Evolutionary conservation across 345 rosid genomes (phyloP).

Genomic region (Lepidium africanum): DNA sequence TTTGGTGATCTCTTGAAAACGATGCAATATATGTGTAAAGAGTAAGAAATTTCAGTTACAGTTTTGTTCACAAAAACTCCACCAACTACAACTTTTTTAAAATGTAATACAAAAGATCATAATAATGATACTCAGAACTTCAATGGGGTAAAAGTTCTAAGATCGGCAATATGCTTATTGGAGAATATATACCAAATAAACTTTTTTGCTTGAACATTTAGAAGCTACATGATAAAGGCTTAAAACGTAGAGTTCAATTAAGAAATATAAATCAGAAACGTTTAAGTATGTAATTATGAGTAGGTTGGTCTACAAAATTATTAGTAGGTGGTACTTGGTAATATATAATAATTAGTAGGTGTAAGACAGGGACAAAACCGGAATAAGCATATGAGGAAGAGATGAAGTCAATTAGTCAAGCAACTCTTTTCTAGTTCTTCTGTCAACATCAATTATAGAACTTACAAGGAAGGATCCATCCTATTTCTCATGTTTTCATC

Average conservation of each 20-base stretch:
- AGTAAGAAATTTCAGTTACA: not conserved
- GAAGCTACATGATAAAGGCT: not conserved
- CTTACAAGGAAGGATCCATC: not conserved
- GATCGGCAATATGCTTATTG: not conserved
- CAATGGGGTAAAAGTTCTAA: not conserved
- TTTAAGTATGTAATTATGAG: too few species aligned
- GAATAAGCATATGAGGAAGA: not conserved
- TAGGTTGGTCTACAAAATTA: not conserved
- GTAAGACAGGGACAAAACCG: not conserved
- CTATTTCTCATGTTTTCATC: not conserved
- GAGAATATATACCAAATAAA: too few species aligned
- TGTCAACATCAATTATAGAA: slow-evolving; percentile 4
- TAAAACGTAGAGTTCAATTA: not conserved
- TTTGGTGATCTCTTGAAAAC: not conserved
- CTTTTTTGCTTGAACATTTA: not conserved
- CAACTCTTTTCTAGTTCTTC: slow-evolving; percentile 3
- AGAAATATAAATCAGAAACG: too few species aligned
- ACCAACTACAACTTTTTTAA: slow-evolving; percentile 7
- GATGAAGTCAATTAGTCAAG: not conserved
- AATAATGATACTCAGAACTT: not conserved
- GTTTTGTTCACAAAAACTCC: not conserved
- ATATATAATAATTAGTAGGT: not conserved
- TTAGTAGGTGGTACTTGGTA: not conserved
- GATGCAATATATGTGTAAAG: not conserved
- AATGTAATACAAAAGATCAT: not conserved